A percentile compares a stretch with the other conserved stretches of the same genome.
These are phyloP conservation scores for Linnemannia hyalina DNA, from an alignment of 192 early-diverging fungal genomes.

Conservation along the genomic window DNA sequence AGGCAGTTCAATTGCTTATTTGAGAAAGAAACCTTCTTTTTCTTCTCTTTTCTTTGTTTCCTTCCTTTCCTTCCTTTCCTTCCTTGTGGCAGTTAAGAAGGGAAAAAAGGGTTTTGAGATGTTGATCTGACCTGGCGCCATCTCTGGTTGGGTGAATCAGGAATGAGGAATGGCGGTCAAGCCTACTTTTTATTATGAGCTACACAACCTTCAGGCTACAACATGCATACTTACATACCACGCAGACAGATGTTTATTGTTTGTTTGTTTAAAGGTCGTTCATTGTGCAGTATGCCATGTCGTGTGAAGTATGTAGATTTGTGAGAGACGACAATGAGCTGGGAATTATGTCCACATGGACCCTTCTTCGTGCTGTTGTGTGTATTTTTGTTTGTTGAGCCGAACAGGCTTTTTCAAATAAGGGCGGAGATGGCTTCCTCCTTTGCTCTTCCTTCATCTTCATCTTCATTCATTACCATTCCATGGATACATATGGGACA, in stretches of 20 bases:
- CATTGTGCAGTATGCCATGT: neutral
- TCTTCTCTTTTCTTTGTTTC: neutral
- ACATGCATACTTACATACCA: too few species aligned
- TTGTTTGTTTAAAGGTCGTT: neutral
- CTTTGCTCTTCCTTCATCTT: too few species aligned
- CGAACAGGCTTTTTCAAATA: neutral
- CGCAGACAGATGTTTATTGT: too few species aligned
- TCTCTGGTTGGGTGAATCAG: neutral
- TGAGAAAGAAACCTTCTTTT: neutral
- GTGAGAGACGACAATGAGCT: too few species aligned
- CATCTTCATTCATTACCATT: too few species aligned
- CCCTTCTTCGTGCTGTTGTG: neutral
- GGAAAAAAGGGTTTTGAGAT: neutral
- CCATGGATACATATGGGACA: neutral
- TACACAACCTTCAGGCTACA: too few species aligned
- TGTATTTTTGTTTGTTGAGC: too few species aligned
- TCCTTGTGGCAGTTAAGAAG: neutral
- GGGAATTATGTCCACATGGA: conserved; percentile 2
- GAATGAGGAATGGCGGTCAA: neutral
- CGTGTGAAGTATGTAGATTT: neutral
- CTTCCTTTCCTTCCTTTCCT: neutral
- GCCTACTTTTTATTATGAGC: neutral
- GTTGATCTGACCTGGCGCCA: neutral
- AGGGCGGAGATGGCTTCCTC: neutral
- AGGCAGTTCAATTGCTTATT: neutral